Evolutionary conservation across 106 monocot species (phyloP), one percentile per base, ranked within the genome.

Genomic region (Narthecium ossifragum): DNA sequence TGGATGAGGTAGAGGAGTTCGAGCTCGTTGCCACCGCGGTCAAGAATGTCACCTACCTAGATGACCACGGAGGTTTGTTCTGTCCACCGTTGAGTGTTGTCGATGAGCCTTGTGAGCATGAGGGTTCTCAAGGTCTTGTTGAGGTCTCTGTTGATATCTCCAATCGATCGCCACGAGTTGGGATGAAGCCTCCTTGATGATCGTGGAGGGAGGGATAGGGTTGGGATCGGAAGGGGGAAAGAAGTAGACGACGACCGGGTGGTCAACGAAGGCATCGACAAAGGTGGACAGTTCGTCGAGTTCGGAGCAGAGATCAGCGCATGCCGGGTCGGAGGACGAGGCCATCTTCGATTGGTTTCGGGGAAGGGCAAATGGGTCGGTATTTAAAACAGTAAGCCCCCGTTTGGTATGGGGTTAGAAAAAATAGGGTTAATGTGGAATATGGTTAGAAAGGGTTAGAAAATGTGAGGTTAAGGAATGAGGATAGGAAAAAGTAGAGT

Each of bases 211-310:
- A 24, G 85, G 39, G 54, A 20, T 36, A 22, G 65, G n/a, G n/a
- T n/a, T n/a, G n/a, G n/a, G n/a, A n/a, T n/a, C n/a, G n/a, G 59
- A 5, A 29, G 18, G 17, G 2, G 74, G 84, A 62, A 93, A 66
- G 81, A 93, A 79, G 70, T 73, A 40, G 36, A 84, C 88, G 68
- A 67, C 51, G 52, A 88, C 88, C 74, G 85, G 61, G 88, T 79
- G 88, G 64, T 92, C 92, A 61, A 90, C 80, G 90, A 94, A 94
- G 62, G 89, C 57, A 64, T 96, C 83, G 68, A 86, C 66, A 86
- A 96, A 96, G 72, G 83, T 65, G 70, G 90, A 86, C n/a, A n/a
- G n/a, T n/a, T n/a, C n/a, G n/a, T n/a, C n/a, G 69, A 96, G 38
- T 22, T 70, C 41, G 15, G 62, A 32, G 28, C 85, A 85, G 51